A percentile compares a stretch with the other conserved stretches of the same genome.
Conservation (phyloP, 331 rosid species). For the Acacia concinna region DNA sequence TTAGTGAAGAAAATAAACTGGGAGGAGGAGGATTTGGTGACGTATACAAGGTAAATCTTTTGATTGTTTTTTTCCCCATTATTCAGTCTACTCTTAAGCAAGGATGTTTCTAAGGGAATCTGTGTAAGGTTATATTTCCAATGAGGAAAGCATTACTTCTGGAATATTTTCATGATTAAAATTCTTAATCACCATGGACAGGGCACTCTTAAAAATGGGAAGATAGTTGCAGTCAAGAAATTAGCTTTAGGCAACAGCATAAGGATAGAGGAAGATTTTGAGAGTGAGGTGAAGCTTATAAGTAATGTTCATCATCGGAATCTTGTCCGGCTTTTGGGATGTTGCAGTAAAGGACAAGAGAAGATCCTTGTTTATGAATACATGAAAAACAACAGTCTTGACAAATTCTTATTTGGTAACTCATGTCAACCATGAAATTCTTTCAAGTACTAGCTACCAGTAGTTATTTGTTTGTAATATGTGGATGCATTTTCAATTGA, state of each 20-base stretch:
- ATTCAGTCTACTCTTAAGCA: background rate
- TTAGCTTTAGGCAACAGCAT: constrained; percentile 45
- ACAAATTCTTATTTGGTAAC: constrained; percentile 58
- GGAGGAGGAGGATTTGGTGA: constrained; percentile 65
- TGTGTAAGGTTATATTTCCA: background rate
- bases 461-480: background rate
- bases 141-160: background rate
- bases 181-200: constrained; percentile 1
- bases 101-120: background rate
- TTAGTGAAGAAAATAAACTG: constrained; percentile 46
- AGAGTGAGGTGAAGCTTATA: constrained; percentile 65
- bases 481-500: background rate
- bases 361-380: constrained; percentile 53
- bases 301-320: constrained; percentile 67
- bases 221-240: constrained; percentile 66
- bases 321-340: constrained; percentile 64
- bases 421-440: background rate
- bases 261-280: constrained; percentile 52
- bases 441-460: background rate
- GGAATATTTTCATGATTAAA: background rate
- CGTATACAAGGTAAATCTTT: constrained; percentile 47
- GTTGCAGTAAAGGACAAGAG: constrained; percentile 51
- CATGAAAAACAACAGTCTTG: constrained; percentile 57
- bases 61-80: background rate
- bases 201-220: constrained; percentile 64